phyloP scores from a whole-genome alignment of 148 eudicot species.

The Rhododendron mucronatum region DNA sequence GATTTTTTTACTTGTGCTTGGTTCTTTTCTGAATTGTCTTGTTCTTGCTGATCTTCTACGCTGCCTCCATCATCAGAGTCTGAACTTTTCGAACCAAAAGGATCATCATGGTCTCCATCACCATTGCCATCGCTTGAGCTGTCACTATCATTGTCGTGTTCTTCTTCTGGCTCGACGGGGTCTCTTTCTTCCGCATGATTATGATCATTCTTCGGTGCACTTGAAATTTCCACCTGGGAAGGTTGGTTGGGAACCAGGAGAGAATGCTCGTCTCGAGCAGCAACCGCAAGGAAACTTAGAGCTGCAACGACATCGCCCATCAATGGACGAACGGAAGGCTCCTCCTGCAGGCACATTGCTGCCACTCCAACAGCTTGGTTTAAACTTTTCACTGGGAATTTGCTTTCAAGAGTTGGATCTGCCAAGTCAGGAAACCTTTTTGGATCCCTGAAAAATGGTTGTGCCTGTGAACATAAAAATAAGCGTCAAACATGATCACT shows the following conservation, averaged over 20 bases:
- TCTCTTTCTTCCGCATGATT: constrained; percentile 16
- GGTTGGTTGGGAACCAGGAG: not conserved
- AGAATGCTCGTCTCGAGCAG: constrained; percentile 28
- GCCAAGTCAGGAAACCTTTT: constrained; percentile 68
- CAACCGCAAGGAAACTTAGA: constrained; percentile 49
- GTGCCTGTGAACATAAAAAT: constrained; percentile 51
- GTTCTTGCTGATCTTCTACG: constrained; percentile 17
- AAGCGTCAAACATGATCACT: not conserved
- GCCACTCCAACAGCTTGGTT: constrained; percentile 90
- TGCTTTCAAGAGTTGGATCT: constrained; percentile 50
- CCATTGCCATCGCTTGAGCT: not conserved
- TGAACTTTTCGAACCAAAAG: constrained; percentile 12
- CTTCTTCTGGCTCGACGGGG: not conserved
- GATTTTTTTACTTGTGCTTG: constrained; percentile 1
- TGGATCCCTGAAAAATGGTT: constrained; percentile 66
- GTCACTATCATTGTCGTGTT: constrained; percentile 4
- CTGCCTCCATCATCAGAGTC: constrained; percentile 16
- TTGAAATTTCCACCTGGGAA: constrained; percentile 12
- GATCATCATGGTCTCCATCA: constrained; percentile 20
- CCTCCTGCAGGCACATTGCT: constrained; percentile 86
- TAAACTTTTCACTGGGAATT: constrained; percentile 45
- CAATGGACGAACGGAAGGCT: constrained; percentile 62
- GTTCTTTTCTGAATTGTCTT: not conserved
- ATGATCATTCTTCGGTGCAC: constrained; percentile 12
- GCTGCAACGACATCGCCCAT: constrained; percentile 63